Evolutionary conservation across 2,329 filamentous ascomycete genomes (phyloP).

Genomic region (Cercospora nicotianae): DNA sequence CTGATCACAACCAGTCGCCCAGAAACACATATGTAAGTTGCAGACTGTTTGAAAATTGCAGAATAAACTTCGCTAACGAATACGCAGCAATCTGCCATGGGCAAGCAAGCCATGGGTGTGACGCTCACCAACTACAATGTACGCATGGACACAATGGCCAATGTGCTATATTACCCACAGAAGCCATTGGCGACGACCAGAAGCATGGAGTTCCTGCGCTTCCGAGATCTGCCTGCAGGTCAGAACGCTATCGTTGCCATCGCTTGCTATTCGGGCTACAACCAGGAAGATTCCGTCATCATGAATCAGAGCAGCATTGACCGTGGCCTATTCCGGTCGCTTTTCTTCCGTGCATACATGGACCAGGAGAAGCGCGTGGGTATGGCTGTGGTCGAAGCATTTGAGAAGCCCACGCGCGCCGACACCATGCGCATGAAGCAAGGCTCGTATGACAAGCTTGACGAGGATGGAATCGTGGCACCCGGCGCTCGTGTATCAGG

Average conservation of each 20-base stretch:
- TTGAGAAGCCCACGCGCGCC: slow-evolving; percentile 88
- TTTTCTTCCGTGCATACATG: slow-evolving; percentile 97
- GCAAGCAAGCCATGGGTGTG: slow-evolving; percentile 99
- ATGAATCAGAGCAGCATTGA: slow-evolving; percentile 99
- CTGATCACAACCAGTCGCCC: slow-evolving; percentile 96
- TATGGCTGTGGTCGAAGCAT: slow-evolving; percentile 86
- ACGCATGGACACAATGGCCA: slow-evolving; percentile 99
- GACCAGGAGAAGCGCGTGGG: slow-evolving; percentile 96
- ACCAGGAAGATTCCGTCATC: slow-evolving; percentile 99
- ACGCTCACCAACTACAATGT: slow-evolving; percentile 96
- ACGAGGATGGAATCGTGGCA: slow-evolving; percentile 91
- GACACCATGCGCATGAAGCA: slow-evolving; percentile 92
- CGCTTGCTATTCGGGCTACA: slow-evolving; percentile 96
- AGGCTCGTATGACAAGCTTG: slow-evolving; percentile 70
- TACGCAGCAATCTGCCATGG: slow-evolving; percentile 88
- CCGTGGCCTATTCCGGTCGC: slow-evolving; percentile 90
- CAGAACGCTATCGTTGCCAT: slow-evolving; percentile 99
- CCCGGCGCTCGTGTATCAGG: slow-evolving; percentile 93
- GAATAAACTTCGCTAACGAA: not conserved
- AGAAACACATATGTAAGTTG: slow-evolving; percentile 73
- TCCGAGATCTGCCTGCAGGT: slow-evolving; percentile 92
- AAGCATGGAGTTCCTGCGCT: slow-evolving; percentile 98
- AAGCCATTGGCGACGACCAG: slow-evolving; percentile 94
- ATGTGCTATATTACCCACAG: slow-evolving; percentile 97
- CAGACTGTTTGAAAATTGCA: not conserved